Percentiles rank a stretch among this genome's conserved stretches.
Evolutionary conservation across 2,329 filamentous ascomycete genomes (phyloP).

Genomic region (Paecilomyces sp.): DNA sequence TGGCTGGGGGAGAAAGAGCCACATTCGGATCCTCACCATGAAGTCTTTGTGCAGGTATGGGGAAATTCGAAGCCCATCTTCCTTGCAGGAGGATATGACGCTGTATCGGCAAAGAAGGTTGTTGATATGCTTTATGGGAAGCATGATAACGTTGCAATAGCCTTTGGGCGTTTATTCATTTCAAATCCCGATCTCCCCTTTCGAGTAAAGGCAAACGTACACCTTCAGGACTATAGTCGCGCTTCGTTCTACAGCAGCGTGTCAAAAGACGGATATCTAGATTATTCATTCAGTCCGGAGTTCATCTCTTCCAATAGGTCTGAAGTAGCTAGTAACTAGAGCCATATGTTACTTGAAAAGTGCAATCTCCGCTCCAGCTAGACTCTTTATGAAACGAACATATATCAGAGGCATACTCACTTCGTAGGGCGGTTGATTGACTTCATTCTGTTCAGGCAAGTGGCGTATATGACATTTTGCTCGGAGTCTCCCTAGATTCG

Average conservation of each 20-base stretch:
- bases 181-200: slow-evolving; percentile 19
- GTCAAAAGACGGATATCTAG: slow-evolving; percentile 12
- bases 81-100: slow-evolving; percentile 39
- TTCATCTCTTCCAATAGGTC: not conserved
- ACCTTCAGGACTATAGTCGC: slow-evolving; percentile 11
- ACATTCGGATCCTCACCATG: not conserved
- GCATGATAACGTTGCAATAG: slow-evolving; percentile 16
- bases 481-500: no score
- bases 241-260: slow-evolving; percentile 11
- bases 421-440: no score
- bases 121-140: slow-evolving; percentile 19
- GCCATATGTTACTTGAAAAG: no score
- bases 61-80: slow-evolving; percentile 38
- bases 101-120: slow-evolving; percentile 25
- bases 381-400: no score
- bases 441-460: no score
- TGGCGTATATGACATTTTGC: no score
- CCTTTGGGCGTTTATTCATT: slow-evolving; percentile 26
- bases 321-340: no score
- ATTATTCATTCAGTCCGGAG: slow-evolving; percentile 29
- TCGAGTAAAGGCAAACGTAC: slow-evolving; percentile 11
- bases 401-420: no score
- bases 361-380: no score
- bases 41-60: slow-evolving; percentile 22
- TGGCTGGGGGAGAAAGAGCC: not conserved